Percentiles rank a stretch among this genome's conserved stretches.
Evolutionary conservation across 495 filamentous ascomycete genomes (phyloP).

Genomic region (Aspergillus bridgeri): DNA sequence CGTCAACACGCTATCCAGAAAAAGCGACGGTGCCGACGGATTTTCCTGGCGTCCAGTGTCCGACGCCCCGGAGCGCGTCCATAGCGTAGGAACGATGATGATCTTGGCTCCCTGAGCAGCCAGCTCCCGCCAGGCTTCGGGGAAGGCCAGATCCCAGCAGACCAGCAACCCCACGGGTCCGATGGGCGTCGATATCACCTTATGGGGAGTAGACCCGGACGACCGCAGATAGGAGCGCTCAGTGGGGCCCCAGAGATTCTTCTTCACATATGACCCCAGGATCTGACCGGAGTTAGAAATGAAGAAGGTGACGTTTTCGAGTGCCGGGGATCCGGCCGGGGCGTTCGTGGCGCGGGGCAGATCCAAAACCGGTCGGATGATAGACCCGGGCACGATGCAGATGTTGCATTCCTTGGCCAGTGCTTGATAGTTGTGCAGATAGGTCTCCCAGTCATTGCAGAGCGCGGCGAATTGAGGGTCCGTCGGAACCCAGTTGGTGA

Average conservation of each 20-base stretch:
- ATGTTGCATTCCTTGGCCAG: slow-evolving; percentile 57
- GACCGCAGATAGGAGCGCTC: neutral
- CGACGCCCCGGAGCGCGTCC: slow-evolving; percentile 31
- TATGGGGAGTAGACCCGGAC: neutral
- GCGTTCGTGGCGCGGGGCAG: too few species aligned
- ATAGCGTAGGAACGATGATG: slow-evolving; percentile 73
- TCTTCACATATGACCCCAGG: slow-evolving; percentile 53
- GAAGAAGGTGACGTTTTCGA: slow-evolving; percentile 69
- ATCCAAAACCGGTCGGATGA: too few species aligned
- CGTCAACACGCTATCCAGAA: neutral
- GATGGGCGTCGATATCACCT: slow-evolving; percentile 57
- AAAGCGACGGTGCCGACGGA: neutral
- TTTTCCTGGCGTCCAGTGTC: neutral
- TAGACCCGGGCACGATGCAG: slow-evolving; percentile 6
- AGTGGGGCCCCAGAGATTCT: slow-evolving; percentile 5
- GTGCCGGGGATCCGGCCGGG: neutral
- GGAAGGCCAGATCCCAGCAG: slow-evolving; percentile 82
- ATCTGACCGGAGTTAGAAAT: slow-evolving; percentile 59
- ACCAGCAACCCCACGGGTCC: slow-evolving; percentile 68
- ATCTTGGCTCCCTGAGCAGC: slow-evolving; percentile 65
- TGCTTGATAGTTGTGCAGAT: slow-evolving; percentile 57
- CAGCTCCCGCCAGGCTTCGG: slow-evolving; percentile 73
- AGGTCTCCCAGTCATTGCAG: slow-evolving; percentile 26
- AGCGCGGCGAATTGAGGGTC: slow-evolving; percentile 13
- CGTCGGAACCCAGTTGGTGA: slow-evolving; percentile 10